Evolutionary conservation across 2,329 filamentous ascomycete species (phyloP).

Genomic region (Monosporascus sp.): DNA sequence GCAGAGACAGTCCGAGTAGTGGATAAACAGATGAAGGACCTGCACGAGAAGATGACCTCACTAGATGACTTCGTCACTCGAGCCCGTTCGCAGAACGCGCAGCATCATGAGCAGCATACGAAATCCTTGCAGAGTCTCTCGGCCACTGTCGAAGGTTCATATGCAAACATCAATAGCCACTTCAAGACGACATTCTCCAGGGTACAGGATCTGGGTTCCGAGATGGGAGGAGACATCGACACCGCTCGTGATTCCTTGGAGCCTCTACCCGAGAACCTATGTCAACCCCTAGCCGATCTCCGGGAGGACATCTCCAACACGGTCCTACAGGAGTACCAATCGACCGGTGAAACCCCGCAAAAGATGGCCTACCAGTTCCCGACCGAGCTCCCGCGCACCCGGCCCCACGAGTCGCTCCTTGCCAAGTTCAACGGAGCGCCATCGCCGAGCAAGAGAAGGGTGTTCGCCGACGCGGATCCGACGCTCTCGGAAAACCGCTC

Average conservation of each 20-base stretch:
- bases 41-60: constrained; percentile 82
- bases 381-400: constrained; percentile 70
- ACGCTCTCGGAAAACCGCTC: constrained; percentile 18
- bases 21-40: constrained; percentile 79
- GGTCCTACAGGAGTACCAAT: constrained; percentile 70
- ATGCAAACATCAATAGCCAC: constrained; percentile 64
- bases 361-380: constrained; percentile 80
- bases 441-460: constrained; percentile 31
- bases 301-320: constrained; percentile 63
- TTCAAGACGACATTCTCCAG: constrained; percentile 65
- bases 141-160: constrained; percentile 66
- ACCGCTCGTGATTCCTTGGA: constrained; percentile 57
- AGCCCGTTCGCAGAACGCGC: constrained; percentile 74
- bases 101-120: constrained; percentile 67
- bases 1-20: constrained; percentile 87
- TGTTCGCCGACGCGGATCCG: constrained; percentile 37
- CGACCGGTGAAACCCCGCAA: constrained; percentile 82
- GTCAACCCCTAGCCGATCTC: constrained; percentile 66
- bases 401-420: constrained; percentile 40
- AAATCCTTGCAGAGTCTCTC: constrained; percentile 63
- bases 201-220: constrained; percentile 62
- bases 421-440: constrained; percentile 33
- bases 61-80: constrained; percentile 86
- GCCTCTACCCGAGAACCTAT: constrained; percentile 55
- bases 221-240: constrained; percentile 58